phyloP scores from a whole-genome alignment of 148 eudicot species.

The Amaranthus palmeri region DNA sequence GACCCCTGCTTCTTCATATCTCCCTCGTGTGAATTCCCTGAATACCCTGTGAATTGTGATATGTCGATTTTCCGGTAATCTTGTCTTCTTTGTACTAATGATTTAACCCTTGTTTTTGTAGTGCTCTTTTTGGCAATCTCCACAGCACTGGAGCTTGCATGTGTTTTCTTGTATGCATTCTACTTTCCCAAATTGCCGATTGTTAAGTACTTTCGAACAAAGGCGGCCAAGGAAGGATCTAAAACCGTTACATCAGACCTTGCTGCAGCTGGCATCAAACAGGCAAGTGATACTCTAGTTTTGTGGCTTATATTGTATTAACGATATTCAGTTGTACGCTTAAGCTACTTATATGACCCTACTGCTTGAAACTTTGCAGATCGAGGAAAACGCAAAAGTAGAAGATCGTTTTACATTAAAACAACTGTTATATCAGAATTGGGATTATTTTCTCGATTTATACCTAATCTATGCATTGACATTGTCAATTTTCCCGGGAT shows the following conservation, averaged over 20 bases:
- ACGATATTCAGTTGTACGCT: not conserved
- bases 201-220: slow-evolving; percentile 52
- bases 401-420: slow-evolving; percentile 41
- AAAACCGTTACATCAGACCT: slow-evolving; percentile 55
- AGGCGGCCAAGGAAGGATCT: slow-evolving; percentile 61
- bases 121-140: slow-evolving; percentile 51
- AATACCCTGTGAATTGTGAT: too few relatives aligned
- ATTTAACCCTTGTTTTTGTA: slow-evolving; percentile 17
- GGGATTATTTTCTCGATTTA: slow-evolving; percentile 55
- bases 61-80: not conserved
- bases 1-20: too few relatives aligned
- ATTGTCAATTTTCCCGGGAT: slow-evolving; percentile 75
- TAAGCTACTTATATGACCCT: not conserved
- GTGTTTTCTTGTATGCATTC: slow-evolving; percentile 46
- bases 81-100: not conserved
- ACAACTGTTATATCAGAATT: slow-evolving; percentile 45
- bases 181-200: slow-evolving; percentile 53
- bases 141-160: slow-evolving; percentile 40
- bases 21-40: not conserved
- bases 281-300: slow-evolving; percentile 17
- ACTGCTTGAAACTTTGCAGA: slow-evolving; percentile 23
- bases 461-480: slow-evolving; percentile 57
- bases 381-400: slow-evolving; percentile 17
- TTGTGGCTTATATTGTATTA: not conserved
- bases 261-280: slow-evolving; percentile 46